Conservation (phyloP, 1,139 yeast species). For the Suhomyces guaymorum region DNA sequence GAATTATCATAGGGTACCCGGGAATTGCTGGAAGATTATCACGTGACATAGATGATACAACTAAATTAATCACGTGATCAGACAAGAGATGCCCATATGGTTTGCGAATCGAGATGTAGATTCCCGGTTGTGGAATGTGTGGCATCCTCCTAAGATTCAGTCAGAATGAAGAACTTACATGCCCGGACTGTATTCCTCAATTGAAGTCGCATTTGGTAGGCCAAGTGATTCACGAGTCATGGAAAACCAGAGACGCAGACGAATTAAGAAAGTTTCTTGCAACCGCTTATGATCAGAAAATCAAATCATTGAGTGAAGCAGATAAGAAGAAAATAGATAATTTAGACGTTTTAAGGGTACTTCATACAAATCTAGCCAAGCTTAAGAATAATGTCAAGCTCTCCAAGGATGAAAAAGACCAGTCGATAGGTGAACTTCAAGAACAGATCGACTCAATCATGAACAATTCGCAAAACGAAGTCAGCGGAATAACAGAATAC, state of each 20-base stretch:
- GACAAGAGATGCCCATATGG: too few species aligned
- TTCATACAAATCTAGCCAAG: conserved; percentile 24
- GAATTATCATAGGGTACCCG: too few species aligned
- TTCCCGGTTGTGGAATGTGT: too few species aligned
- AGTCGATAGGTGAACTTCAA: too few species aligned
- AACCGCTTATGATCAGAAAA: conserved; percentile 18
- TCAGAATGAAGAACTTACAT: neutral
- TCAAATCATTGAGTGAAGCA: conserved; percentile 19
- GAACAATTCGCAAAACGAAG: too few species aligned
- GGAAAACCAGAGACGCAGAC: conserved; percentile 25
- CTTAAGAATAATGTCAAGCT: conserved; percentile 35
- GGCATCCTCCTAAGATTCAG: neutral
- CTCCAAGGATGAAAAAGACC: conserved; percentile 19
- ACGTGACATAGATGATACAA: too few species aligned
- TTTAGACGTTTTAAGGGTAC: conserved; percentile 24
- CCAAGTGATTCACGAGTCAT: conserved; percentile 9
- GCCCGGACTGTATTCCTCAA: neutral
- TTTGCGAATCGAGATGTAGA: too few species aligned
- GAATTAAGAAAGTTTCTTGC: conserved; percentile 17
- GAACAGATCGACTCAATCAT: conserved; percentile 11
- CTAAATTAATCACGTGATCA: too few species aligned
- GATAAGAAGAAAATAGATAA: conserved; percentile 31
- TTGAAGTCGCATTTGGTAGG: neutral
- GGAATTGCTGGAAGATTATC: too few species aligned
- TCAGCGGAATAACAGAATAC: too few species aligned